Evolutionary conservation across 2,329 filamentous ascomycete genomes (phyloP).

Genomic region (Botrytis fragariae): DNA sequence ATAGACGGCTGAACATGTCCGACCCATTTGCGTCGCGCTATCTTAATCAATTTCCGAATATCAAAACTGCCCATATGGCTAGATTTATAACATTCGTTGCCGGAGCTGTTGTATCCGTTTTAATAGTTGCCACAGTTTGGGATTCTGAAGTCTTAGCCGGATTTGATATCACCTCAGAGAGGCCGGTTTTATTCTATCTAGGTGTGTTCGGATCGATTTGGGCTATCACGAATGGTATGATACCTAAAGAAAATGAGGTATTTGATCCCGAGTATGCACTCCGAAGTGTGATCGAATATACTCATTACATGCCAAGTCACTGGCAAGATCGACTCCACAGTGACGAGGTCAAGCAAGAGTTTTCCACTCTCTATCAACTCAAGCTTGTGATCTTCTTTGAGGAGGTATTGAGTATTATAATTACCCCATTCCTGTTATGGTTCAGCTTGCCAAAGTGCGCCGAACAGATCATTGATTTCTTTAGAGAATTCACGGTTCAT

Average conservation of each 20-base stretch:
- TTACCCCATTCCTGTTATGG: slow-evolving; percentile 86
- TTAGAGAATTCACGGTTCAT: slow-evolving; percentile 95
- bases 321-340: slow-evolving; percentile 92
- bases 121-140: slow-evolving; percentile 79
- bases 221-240: slow-evolving; percentile 76
- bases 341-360: slow-evolving; percentile 88
- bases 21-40: slow-evolving; percentile 91
- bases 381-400: slow-evolving; percentile 90
- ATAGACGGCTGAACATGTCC: slow-evolving; percentile 88
- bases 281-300: slow-evolving; percentile 85
- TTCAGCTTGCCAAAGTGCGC: slow-evolving; percentile 83
- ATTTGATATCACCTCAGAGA: slow-evolving; percentile 86
- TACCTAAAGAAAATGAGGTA: slow-evolving; percentile 83
- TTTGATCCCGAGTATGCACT: slow-evolving; percentile 92
- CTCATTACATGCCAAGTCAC: slow-evolving; percentile 83
- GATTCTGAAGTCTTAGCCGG: slow-evolving; percentile 87
- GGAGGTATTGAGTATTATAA: slow-evolving; percentile 87
- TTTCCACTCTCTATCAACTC: slow-evolving; percentile 85
- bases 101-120: slow-evolving; percentile 80
- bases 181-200: slow-evolving; percentile 88
- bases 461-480: slow-evolving; percentile 94
- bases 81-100: slow-evolving; percentile 84
- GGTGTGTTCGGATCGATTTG: slow-evolving; percentile 80
- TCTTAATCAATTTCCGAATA: slow-evolving; percentile 93
- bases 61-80: slow-evolving; percentile 82